Percentiles rank a stretch among this genome's conserved stretches.
Conservation (phyloP, 495 filamentous ascomycete species). For the Penicilliopsis zonata region DNA sequence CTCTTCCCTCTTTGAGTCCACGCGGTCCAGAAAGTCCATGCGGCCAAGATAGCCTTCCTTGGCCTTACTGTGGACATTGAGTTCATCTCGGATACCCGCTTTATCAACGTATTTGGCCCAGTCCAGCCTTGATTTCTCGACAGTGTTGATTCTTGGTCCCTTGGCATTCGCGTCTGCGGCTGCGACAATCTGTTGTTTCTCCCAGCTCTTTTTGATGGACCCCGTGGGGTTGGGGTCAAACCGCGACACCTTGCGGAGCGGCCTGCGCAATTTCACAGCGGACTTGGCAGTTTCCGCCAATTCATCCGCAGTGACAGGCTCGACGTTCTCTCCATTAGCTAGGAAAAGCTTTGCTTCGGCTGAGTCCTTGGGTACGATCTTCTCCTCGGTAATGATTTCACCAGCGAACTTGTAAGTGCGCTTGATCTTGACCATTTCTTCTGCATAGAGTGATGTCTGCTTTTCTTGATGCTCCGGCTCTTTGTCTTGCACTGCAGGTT, state of each 20-base stretch:
- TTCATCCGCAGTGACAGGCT: conserved; percentile 14
- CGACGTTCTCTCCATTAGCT: conserved; percentile 35
- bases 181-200: conserved; percentile 25
- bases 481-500: conserved; percentile 13
- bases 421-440: conserved; percentile 66
- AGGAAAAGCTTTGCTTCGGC: conserved; percentile 75
- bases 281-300: conserved; percentile 12
- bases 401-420: conserved; percentile 88
- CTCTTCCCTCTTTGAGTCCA: conserved; percentile 66
- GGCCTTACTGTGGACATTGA: conserved; percentile 69
- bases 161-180: conserved; percentile 26
- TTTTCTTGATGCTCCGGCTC: conserved; percentile 8
- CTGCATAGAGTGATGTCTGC: conserved; percentile 4
- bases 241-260: conserved; percentile 57
- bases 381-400: conserved; percentile 70
- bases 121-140: conserved; percentile 90
- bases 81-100: conserved; percentile 83
- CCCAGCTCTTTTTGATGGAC: conserved; percentile 39
- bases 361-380: conserved; percentile 63
- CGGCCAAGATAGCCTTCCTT: conserved; percentile 72
- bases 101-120: conserved; percentile 92
- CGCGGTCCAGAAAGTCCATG: conserved; percentile 81
- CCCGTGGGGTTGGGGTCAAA: conserved; percentile 62
- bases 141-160: conserved; percentile 83
- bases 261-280: conserved; percentile 41